Percentiles rank a stretch among this genome's conserved stretches.
phyloP scores from a whole-genome alignment of 495 filamentous ascomycete genomes.

The Penicillium riverlandense region DNA sequence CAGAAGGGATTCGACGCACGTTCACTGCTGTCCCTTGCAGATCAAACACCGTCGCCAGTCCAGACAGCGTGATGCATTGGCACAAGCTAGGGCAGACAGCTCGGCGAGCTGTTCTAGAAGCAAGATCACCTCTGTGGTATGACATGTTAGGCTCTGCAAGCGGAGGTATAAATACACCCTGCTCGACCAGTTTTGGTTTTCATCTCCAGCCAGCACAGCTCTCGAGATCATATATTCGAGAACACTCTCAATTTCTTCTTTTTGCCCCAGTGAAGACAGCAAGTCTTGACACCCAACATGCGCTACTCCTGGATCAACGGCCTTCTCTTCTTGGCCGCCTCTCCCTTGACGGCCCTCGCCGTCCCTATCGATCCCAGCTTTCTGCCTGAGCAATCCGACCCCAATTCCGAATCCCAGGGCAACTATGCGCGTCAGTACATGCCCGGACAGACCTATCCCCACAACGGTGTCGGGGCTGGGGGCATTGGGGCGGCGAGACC shows the following conservation, averaged over 20 bases:
- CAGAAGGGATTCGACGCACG: slow-evolving; percentile 9
- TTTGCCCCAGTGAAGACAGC: not conserved
- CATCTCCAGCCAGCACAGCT: slow-evolving; percentile 10
- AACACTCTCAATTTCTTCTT: not conserved
- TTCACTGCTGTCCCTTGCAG: slow-evolving; percentile 39
- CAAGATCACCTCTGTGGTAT: slow-evolving; percentile 24
- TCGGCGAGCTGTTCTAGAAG: slow-evolving; percentile 11
- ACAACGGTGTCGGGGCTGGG: slow-evolving; percentile 1
- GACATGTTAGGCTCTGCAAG: slow-evolving; percentile 8
- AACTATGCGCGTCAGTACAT: slow-evolving; percentile 18
- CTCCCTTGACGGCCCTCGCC: slow-evolving; percentile 15
- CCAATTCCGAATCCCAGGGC: slow-evolving; percentile 15
- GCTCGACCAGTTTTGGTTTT: slow-evolving; percentile 1
- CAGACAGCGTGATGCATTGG: slow-evolving; percentile 6
- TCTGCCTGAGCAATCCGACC: no score
- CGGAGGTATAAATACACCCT: slow-evolving; percentile 15
- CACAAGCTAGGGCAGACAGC: slow-evolving; percentile 41
- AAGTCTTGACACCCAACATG: slow-evolving; percentile 7
- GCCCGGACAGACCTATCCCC: slow-evolving; percentile 11
- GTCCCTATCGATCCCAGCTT: slow-evolving; percentile 19
- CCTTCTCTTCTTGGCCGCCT: slow-evolving; percentile 17
- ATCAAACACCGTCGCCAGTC: slow-evolving; percentile 13
- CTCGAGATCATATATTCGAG: slow-evolving; percentile 4
- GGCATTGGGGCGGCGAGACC: not conserved
- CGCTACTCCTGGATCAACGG: slow-evolving; percentile 17